Base-by-base conservation (phyloP, 352 stramenopile genomes). In the Pythium monospermum region DNA sequence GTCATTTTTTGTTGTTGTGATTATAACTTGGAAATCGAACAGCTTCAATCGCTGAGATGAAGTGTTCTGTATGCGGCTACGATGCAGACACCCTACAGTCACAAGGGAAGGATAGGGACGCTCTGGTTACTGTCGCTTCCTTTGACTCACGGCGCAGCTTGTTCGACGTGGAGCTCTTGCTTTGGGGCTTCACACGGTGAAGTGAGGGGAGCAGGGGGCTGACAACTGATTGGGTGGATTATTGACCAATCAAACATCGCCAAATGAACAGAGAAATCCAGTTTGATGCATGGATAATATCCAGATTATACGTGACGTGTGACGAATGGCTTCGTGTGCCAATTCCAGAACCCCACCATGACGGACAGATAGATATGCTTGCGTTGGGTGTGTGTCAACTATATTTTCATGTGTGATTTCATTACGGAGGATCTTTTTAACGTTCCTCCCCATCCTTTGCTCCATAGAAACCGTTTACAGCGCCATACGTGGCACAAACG, bases 401-500 rank as follows among this genome's bases (percentile, higher is more conserved):
- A 35, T 26, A 15, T 28, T 38, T 51, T 31, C 18, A 44, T 47
- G 10, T n/a, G n/a, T n/a, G n/a, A n/a, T n/a, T n/a, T n/a, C n/a
- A n/a, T n/a, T n/a, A n/a, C n/a, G n/a, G n/a, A n/a, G n/a, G n/a
- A n/a, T n/a, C n/a, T n/a, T n/a, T n/a, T n/a, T n/a, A n/a, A n/a
- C n/a, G n/a, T n/a, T n/a, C n/a, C n/a, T n/a, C n/a, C n/a, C n/a
- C n/a, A n/a, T n/a, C n/a, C n/a, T n/a, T n/a, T n/a, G n/a, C n/a
- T n/a, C n/a, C n/a, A n/a, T 35, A 35, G 13, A 13, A 35, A 13
- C 7, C 7, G 13, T 35, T 35, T 35, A 35, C 13, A 13, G 30
- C 49, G 81, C 77, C 63, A 75, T 73, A 48, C 76, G 79, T 49
- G 94, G 94, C 26, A 97, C 91, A 71, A 99, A 98, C 7, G 91